phyloP scores from a whole-genome alignment of 2,329 filamentous ascomycete genomes.

The Fusarium sp. region DNA sequence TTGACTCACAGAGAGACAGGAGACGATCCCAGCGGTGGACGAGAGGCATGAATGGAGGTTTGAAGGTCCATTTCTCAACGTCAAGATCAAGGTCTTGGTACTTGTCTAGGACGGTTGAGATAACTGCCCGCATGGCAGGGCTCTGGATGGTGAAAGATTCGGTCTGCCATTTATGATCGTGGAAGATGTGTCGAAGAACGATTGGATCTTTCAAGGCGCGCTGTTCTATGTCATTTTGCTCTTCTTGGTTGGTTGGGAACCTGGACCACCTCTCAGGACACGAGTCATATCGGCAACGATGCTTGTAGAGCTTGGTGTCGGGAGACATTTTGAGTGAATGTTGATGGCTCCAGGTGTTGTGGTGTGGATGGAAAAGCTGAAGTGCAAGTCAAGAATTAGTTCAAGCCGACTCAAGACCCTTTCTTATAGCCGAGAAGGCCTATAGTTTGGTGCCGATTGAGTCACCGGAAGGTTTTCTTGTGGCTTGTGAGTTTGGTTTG shows the following conservation, averaged over 20 bases:
- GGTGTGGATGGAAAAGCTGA: not conserved
- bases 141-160: slow-evolving; percentile 15
- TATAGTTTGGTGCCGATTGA: not conserved
- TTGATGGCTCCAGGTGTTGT: not conserved
- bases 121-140: not conserved
- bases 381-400: not conserved
- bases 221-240: not conserved
- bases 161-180: slow-evolving; percentile 5
- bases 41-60: slow-evolving; percentile 10
- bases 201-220: not conserved
- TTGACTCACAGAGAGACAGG: not conserved
- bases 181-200: not conserved
- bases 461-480: not conserved
- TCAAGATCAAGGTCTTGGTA: slow-evolving; percentile 25
- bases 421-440: not conserved
- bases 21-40: slow-evolving; percentile 23
- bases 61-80: slow-evolving; percentile 19
- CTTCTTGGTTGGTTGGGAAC: not conserved
- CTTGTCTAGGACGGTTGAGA: not conserved
- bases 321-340: not conserved
- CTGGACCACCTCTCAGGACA: slow-evolving; percentile 6
- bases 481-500: not conserved
- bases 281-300: not conserved
- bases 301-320: slow-evolving; percentile 6
- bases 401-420: not conserved